Evolutionary conservation across 305 asterid species (phyloP).

Genomic region (Fraxinus latifolia): DNA sequence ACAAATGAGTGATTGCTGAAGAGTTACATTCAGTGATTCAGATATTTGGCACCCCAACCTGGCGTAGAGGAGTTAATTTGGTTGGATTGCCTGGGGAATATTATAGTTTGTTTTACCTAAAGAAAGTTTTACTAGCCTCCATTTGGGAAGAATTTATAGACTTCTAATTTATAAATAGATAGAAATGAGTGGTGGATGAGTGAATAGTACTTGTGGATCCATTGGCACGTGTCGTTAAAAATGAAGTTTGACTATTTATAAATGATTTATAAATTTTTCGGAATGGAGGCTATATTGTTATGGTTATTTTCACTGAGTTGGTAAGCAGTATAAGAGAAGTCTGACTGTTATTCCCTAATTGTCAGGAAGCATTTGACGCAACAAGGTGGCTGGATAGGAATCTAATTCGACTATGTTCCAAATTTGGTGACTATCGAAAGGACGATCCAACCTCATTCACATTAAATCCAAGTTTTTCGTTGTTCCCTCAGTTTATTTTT

Average conservation of each 20-base stretch:
- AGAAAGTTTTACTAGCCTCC: neutral
- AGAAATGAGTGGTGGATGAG: neutral
- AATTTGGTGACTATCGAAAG: constrained; percentile 95
- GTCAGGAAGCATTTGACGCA: constrained; percentile 93
- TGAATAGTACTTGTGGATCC: neutral
- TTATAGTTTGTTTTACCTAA: neutral
- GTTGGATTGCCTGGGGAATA: neutral
- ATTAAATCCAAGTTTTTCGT: constrained; percentile 67
- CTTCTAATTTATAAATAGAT: neutral
- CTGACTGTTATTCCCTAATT: neutral
- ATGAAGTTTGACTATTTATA: neutral
- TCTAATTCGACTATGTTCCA: constrained; percentile 87
- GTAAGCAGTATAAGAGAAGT: neutral
- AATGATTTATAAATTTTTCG: neutral
- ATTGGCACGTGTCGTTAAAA: neutral
- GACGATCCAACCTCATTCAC: constrained; percentile 93
- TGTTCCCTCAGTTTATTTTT: constrained; percentile 96
- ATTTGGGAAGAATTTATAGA: neutral
- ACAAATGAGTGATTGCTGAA: neutral
- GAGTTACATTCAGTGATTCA: neutral
- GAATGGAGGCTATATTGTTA: neutral
- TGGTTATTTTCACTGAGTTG: neutral
- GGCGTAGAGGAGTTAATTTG: neutral
- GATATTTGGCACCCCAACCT: neutral
- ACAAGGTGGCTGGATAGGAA: constrained; percentile 95